Evolutionary conservation across 352 stramenopile species (phyloP).

Genomic region (Globisporangium yorkense): DNA sequence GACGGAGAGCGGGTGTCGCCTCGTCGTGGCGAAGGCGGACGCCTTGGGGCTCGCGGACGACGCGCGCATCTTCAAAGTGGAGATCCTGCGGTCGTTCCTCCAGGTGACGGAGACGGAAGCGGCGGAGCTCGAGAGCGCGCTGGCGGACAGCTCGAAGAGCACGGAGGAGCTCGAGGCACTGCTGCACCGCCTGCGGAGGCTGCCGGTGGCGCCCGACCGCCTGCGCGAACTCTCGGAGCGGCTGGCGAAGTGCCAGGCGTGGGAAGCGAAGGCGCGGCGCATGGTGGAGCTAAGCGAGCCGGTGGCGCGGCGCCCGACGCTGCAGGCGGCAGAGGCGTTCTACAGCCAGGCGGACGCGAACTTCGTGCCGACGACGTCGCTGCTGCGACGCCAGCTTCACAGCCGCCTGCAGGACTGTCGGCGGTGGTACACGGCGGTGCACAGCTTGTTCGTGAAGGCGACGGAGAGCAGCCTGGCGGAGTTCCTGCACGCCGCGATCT

Average conservation of each 20-base stretch:
- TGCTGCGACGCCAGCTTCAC: conserved; percentile 59
- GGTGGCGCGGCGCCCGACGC: conserved; percentile 20
- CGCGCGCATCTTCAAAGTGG: conserved; percentile 27
- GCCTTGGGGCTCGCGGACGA: conserved; percentile 13
- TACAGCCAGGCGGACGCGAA: conserved; percentile 44
- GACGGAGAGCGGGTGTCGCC: conserved; percentile 23
- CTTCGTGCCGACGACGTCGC: conserved; percentile 56
- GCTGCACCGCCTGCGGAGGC: conserved; percentile 20
- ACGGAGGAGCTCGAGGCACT: conserved; percentile 42
- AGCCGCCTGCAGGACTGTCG: conserved; percentile 57
- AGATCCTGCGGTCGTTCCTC: conserved; percentile 30
- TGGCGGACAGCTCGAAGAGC: conserved; percentile 35
- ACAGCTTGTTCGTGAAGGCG: conserved; percentile 49
- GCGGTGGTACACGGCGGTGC: conserved; percentile 49
- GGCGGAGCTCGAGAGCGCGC: conserved; percentile 19
- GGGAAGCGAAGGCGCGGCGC: conserved; percentile 43
- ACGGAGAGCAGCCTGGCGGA: conserved; percentile 27
- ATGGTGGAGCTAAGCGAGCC: conserved; percentile 24
- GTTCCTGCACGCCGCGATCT: conserved; percentile 43
- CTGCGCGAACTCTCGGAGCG: conserved; percentile 42
- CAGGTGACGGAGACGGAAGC: conserved; percentile 21
- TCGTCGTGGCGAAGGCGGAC: conserved; percentile 26
- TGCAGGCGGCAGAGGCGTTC: conserved; percentile 48
- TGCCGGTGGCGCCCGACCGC: conserved; percentile 36
- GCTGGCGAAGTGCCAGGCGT: conserved; percentile 43